phyloP scores from a whole-genome alignment of 108 stramenopile genomes.

The Epipyxis sp. region DNA sequence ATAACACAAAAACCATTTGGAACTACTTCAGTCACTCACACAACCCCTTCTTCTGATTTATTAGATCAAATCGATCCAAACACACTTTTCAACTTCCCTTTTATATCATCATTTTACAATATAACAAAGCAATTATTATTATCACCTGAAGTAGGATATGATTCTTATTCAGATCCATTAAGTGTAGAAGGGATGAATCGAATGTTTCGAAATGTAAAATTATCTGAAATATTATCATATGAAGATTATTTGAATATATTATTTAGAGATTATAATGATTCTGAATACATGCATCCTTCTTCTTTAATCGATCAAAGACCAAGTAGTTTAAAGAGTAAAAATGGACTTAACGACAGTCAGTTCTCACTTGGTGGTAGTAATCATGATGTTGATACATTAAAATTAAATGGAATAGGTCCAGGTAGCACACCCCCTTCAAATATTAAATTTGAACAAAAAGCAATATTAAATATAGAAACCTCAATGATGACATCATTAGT shows the following conservation, averaged over 20 bases:
- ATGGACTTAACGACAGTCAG: neutral
- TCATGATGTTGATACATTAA: too few relatives aligned
- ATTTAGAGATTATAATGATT: neutral
- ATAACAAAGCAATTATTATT: too few relatives aligned
- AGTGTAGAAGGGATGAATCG: neutral
- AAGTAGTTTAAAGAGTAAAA: neutral
- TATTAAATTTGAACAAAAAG: constrained; percentile 21
- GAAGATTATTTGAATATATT: neutral
- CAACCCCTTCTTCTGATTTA: too few relatives aligned
- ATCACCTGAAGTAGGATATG: too few relatives aligned
- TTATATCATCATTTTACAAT: too few relatives aligned
- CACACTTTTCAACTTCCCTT: too few relatives aligned
- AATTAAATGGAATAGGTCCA: neutral
- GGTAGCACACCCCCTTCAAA: neutral
- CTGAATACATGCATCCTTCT: neutral
- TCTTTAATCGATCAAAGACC: neutral
- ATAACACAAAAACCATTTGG: too few relatives aligned
- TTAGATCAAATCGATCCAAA: too few relatives aligned
- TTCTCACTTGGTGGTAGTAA: neutral
- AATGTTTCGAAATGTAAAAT: neutral
- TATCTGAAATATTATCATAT: neutral
- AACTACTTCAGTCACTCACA: too few relatives aligned
- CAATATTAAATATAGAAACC: neutral
- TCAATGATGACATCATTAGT: neutral
- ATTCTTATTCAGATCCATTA: neutral